phyloP scores from a whole-genome alignment of 2,329 filamentous ascomycete species.

The Pseudogymnoascus sp. region DNA sequence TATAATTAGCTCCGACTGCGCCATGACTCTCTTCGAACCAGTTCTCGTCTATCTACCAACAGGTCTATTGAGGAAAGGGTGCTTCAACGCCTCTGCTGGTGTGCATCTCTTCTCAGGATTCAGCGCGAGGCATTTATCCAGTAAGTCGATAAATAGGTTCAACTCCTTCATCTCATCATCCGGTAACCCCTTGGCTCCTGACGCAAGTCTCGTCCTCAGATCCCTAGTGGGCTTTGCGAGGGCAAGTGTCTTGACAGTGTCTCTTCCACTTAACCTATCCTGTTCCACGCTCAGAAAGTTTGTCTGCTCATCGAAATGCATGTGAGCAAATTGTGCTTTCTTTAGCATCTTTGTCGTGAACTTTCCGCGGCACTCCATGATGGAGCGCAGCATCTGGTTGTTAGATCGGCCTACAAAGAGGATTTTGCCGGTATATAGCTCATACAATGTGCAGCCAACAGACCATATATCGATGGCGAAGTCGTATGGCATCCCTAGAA shows the following conservation, averaged over 20 bases:
- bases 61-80: conserved; percentile 63
- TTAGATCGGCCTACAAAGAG: conserved; percentile 92
- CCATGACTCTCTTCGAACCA: not conserved
- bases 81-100: conserved; percentile 74
- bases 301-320: conserved; percentile 77
- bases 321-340: conserved; percentile 63
- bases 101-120: conserved; percentile 91
- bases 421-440: conserved; percentile 95
- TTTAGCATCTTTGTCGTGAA: conserved; percentile 84
- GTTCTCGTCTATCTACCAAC: conserved; percentile 5
- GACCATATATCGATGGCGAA: conserved; percentile 97
- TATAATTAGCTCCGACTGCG: not conserved
- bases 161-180: conserved; percentile 70
- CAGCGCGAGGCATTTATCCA: conserved; percentile 79
- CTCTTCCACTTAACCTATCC: conserved; percentile 80
- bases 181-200: conserved; percentile 63
- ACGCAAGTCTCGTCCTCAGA: conserved; percentile 69
- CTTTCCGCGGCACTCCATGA: conserved; percentile 93
- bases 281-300: conserved; percentile 80
- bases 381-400: conserved; percentile 94
- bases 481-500: conserved; percentile 92
- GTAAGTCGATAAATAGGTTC: conserved; percentile 72
- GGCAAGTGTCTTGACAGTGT: conserved; percentile 56
- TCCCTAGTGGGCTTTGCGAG: conserved; percentile 72
- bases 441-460: conserved; percentile 92